Conservation (phyloP, 2,329 filamentous ascomycete species). For the Ophiosphaerella korrae region DNA sequence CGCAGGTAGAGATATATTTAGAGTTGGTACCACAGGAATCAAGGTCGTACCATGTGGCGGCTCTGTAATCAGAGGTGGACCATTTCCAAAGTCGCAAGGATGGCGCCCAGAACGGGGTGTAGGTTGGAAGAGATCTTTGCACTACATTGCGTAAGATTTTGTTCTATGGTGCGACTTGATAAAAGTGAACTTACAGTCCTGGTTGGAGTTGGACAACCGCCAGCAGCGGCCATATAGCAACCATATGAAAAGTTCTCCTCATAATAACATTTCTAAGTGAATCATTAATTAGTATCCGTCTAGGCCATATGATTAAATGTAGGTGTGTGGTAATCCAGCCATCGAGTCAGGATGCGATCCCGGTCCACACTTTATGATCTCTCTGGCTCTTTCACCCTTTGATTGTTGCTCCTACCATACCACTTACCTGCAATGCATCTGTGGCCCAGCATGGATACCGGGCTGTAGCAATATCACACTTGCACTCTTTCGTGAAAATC, state of each 20-base stretch:
- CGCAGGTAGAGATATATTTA: not conserved
- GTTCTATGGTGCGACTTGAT: not conserved
- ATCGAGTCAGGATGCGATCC: too few relatives aligned
- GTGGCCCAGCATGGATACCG: slow-evolving; percentile 37
- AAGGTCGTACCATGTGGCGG: not conserved
- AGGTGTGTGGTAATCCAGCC: too few relatives aligned
- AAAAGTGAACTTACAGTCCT: slow-evolving; percentile 22
- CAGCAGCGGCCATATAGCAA: slow-evolving; percentile 35
- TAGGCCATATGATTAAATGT: not conserved
- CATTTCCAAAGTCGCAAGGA: slow-evolving; percentile 32
- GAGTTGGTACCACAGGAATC: not conserved
- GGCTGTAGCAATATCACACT: slow-evolving; percentile 29
- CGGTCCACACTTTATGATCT: too few relatives aligned
- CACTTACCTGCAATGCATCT: slow-evolving; percentile 34
- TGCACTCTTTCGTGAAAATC: slow-evolving; percentile 62
- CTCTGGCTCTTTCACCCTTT: not conserved
- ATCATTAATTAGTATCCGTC: slow-evolving; percentile 7
- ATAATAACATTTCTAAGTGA: slow-evolving; percentile 32
- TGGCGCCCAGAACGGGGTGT: slow-evolving; percentile 31
- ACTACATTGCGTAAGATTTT: slow-evolving; percentile 17
- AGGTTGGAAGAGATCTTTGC: slow-evolving; percentile 26
- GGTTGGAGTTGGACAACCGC: slow-evolving; percentile 35
- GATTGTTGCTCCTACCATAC: not conserved
- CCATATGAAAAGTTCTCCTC: slow-evolving; percentile 37
- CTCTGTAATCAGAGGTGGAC: slow-evolving; percentile 6